Evolutionary conservation across 2,329 filamentous ascomycete genomes (phyloP).

Genomic region (Claviceps monticola): DNA sequence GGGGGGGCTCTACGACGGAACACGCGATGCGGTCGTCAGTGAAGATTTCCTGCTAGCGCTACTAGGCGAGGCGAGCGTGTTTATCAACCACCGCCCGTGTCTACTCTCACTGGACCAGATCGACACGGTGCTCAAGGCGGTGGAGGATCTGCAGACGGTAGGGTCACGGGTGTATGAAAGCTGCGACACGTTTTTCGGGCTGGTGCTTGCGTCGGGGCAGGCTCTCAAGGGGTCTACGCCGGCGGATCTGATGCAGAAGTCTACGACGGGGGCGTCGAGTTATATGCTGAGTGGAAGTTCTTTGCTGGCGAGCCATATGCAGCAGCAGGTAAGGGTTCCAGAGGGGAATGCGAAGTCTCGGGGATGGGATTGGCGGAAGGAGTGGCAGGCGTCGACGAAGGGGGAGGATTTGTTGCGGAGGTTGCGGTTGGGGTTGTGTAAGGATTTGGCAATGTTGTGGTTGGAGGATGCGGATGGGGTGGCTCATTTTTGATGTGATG

Average conservation of each 20-base stretch:
- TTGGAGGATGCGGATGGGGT: slow-evolving; percentile 48
- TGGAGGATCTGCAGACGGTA: slow-evolving; percentile 70
- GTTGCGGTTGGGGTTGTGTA: slow-evolving; percentile 59
- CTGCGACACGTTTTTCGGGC: slow-evolving; percentile 64
- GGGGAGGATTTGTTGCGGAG: slow-evolving; percentile 59
- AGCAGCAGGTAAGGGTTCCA: slow-evolving; percentile 37
- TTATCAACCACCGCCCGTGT: slow-evolving; percentile 44
- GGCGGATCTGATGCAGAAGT: slow-evolving; percentile 49
- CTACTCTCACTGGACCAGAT: slow-evolving; percentile 60
- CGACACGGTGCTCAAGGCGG: slow-evolving; percentile 58
- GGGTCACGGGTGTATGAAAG: slow-evolving; percentile 56
- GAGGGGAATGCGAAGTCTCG: slow-evolving; percentile 39
- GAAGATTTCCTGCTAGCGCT: slow-evolving; percentile 77
- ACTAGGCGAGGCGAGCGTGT: slow-evolving; percentile 69
- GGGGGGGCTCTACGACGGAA: slow-evolving; percentile 74
- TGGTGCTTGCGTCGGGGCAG: slow-evolving; percentile 58
- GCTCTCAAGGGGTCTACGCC: slow-evolving; percentile 49
- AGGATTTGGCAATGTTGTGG: slow-evolving; percentile 59
- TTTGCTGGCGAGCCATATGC: slow-evolving; percentile 50
- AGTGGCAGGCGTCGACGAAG: slow-evolving; percentile 53
- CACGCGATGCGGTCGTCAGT: slow-evolving; percentile 68
- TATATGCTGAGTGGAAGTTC: slow-evolving; percentile 63
- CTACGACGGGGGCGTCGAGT: slow-evolving; percentile 32
- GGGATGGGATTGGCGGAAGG: slow-evolving; percentile 66
- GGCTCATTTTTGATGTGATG: slow-evolving; percentile 21